A percentile compares a stretch with the other conserved stretches of the same genome.
These are phyloP conservation scores for Globisporangium carolinianum DNA, from an alignment of 352 stramenopile genomes.

Conservation along the genomic window DNA sequence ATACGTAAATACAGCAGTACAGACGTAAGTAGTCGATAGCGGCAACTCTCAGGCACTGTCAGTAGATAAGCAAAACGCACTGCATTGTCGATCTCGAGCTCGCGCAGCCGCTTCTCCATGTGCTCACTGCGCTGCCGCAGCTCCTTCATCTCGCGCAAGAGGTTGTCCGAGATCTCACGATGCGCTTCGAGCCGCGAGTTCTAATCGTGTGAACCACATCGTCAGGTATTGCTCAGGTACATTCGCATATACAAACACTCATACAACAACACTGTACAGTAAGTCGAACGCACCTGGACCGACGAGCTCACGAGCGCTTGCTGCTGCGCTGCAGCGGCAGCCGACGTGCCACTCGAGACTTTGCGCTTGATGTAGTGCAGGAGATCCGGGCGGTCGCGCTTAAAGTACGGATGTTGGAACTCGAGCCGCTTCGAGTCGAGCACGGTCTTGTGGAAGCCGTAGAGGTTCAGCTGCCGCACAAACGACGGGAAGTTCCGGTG, in stretches of 20 bases:
- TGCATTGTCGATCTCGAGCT: constrained; percentile 84
- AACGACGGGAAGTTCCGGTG: constrained; percentile 93
- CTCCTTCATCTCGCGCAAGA: constrained; percentile 82
- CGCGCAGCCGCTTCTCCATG: constrained; percentile 84
- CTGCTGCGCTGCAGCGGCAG: constrained; percentile 24
- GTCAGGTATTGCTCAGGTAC: background rate
- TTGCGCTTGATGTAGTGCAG: constrained; percentile 88
- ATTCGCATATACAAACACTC: background rate
- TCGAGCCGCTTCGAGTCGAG: constrained; percentile 90
- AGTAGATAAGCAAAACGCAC: constrained; percentile 19
- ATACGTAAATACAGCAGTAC: background rate
- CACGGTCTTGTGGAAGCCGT: constrained; percentile 91
- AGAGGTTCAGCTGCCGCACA: constrained; percentile 91
- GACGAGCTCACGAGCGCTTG: constrained; percentile 39
- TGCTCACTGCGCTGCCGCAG: constrained; percentile 72
- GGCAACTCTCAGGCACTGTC: no score
- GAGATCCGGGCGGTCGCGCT: constrained; percentile 76
- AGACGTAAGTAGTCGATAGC: background rate
- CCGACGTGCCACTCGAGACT: constrained; percentile 42
- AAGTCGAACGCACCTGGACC: constrained; percentile 30
- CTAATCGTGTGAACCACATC: constrained; percentile 13
- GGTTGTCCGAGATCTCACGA: constrained; percentile 68
- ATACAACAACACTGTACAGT: background rate
- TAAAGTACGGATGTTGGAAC: constrained; percentile 92
- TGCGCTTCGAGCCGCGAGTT: constrained; percentile 65